A percentile compares a stretch with the other conserved stretches of the same genome.
phyloP scores from a whole-genome alignment of 345 rosid species.

The Salix purpurea region DNA sequence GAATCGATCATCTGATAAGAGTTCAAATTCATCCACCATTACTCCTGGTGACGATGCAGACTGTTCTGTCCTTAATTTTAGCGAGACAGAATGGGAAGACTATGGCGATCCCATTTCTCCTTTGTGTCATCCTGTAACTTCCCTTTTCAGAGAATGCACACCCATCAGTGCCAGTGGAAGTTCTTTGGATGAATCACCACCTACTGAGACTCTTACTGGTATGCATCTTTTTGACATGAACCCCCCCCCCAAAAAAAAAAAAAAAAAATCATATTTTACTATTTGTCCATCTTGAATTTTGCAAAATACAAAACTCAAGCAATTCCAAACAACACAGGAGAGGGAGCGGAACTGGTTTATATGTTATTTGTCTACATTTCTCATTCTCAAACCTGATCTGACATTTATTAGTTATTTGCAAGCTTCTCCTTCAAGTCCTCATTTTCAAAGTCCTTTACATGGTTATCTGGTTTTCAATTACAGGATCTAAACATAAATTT shows the following conservation, averaged over 20 bases:
- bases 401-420: background rate
- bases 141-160: conserved; percentile 49
- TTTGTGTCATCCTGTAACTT: conserved; percentile 55
- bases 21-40: conserved; percentile 53
- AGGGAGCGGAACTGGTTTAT: background rate
- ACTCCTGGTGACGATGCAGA: conserved; percentile 53
- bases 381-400: background rate
- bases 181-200: conserved; percentile 57
- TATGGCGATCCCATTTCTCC: conserved; percentile 56
- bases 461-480: background rate
- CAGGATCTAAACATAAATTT: background rate
- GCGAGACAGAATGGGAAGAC: conserved; percentile 60
- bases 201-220: conserved; percentile 41
- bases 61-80: conserved; percentile 41
- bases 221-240: conserved; percentile 20
- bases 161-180: conserved; percentile 53
- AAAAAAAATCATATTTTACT: background rate
- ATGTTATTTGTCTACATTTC: background rate
- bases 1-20: conserved; percentile 61
- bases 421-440: background rate
- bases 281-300: background rate
- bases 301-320: background rate
- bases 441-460: background rate
- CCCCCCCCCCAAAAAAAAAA: background rate
- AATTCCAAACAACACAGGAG: background rate